Evolutionary conservation across 164 flowering plant species (phyloP), one percentile per base, ranked within the genome.

Genomic region (Berberis vulgaris): DNA sequence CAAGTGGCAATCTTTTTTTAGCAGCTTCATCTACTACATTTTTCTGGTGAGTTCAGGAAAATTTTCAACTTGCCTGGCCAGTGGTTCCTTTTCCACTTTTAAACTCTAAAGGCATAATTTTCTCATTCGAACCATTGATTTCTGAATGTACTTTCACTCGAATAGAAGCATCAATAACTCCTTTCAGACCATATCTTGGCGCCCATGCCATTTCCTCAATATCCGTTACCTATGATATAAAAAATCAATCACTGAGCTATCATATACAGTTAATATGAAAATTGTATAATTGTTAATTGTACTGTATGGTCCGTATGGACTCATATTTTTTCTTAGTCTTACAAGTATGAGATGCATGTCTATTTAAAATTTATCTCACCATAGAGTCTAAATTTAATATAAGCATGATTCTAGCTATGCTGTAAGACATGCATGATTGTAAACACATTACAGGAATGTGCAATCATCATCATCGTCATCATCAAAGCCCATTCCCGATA

Each of bases 171-270:
- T 95, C 99, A 75, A 95, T 82, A 81, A 87, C 80, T 65, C 99
- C 99, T 82, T 95, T 95, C 84, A 95, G 73, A 38, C 99, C 99
- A 83, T 86, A 95, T 73, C 80, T 91, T 64, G 97, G 99, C 26
- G 96, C 96, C 99, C 97, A 91, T 58, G 87, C 96, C 96, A 88
- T 86, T 82, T 95, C 99, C 77, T 94, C 99, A 66, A 94, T 91
- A 77, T 94, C 99, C 66, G 86, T 65, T 49, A 91, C 91, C 99
- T 94, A 73, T 60, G 71, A 12, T 68, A 7, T 46, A 47, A 61
- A 60, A 41, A 57, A 26, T 45, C 38, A 9, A 45, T 6, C 39
- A n/a, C 45, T 49, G 65, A 45, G 44, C 64, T 43, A 66, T 56
- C 10, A 58, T n/a, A 61, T 39, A 39, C 13, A 3, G 9, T n/a